Percentiles rank a stretch among this genome's conserved stretches.
Conservation (phyloP, 2,329 filamentous ascomycete species). For the Aureobasidium melanogenum region DNA sequence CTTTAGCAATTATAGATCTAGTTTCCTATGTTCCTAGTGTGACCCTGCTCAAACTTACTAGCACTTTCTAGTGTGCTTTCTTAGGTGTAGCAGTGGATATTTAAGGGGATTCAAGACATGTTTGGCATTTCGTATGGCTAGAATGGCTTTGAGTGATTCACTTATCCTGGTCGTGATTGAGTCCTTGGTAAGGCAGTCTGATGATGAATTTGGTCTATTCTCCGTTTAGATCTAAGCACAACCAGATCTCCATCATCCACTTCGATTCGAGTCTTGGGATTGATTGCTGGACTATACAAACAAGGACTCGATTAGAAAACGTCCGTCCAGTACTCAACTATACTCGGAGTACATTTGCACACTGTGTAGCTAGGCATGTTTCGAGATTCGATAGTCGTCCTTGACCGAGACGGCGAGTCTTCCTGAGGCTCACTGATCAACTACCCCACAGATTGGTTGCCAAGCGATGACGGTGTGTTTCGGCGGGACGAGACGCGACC, state of each 20-base stretch:
- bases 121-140: background rate
- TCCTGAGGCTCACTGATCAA: background rate
- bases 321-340: too few species aligned
- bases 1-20: too few species aligned
- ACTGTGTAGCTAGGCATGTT: background rate
- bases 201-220: too few species aligned
- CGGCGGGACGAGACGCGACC: background rate
- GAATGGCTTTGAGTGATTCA: background rate
- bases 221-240: too few species aligned
- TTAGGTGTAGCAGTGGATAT: background rate
- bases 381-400: background rate
- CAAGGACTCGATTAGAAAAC: too few species aligned
- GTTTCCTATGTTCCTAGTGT: background rate
- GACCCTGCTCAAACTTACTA: background rate
- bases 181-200: background rate
- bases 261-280: too few species aligned
- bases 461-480: slow-evolving; percentile 6
- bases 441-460: background rate
- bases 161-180: background rate
- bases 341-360: too few species aligned
- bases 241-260: too few species aligned
- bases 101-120: too few species aligned
- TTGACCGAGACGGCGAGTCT: background rate
- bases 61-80: too few species aligned
- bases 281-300: background rate